These are phyloP conservation scores for Scutellaria barbata DNA, from an alignment of 257 asterid species.

Conservation along the genomic window DNA sequence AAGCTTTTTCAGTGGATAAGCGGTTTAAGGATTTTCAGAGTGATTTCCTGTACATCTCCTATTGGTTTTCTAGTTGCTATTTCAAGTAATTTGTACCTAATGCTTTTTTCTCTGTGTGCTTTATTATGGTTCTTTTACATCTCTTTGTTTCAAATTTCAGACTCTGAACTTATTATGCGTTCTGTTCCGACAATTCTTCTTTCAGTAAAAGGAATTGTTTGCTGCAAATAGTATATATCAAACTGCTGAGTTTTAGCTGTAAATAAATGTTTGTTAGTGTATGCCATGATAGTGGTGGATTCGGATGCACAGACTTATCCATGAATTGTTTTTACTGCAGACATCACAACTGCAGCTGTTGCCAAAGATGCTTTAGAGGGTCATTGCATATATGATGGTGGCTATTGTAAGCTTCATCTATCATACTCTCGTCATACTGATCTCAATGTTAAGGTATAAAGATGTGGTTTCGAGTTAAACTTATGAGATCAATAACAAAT, in stretches of 20 bases:
- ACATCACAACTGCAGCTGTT: conserved; percentile 64
- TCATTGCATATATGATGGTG: conserved; percentile 95
- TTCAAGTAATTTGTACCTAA: too few species aligned
- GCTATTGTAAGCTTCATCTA: conserved; percentile 98
- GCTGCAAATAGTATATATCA: conserved; percentile 13
- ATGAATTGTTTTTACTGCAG: conserved; percentile 43
- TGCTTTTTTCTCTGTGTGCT: too few species aligned
- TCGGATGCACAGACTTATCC: conserved; percentile 27
- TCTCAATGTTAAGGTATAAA: conserved; percentile 87
- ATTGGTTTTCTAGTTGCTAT: too few species aligned
- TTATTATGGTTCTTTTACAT: neutral
- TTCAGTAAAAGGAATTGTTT: conserved; percentile 7
- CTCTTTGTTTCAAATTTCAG: neutral
- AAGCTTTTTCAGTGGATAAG: neutral
- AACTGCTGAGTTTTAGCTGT: conserved; percentile 8
- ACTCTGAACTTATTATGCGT: neutral
- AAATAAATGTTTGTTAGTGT: neutral
- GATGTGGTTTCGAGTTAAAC: conserved; percentile 46
- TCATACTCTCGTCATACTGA: conserved; percentile 98
- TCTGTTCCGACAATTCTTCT: neutral
- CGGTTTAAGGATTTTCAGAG: neutral
- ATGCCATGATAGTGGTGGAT: neutral
- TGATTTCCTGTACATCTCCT: neutral
- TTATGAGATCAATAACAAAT: conserved; percentile 31
- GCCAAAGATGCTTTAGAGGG: conserved; percentile 88